Evolutionary conservation across 805 yeast genomes (phyloP).

Genomic region (Barnettozyma vustinii): DNA sequence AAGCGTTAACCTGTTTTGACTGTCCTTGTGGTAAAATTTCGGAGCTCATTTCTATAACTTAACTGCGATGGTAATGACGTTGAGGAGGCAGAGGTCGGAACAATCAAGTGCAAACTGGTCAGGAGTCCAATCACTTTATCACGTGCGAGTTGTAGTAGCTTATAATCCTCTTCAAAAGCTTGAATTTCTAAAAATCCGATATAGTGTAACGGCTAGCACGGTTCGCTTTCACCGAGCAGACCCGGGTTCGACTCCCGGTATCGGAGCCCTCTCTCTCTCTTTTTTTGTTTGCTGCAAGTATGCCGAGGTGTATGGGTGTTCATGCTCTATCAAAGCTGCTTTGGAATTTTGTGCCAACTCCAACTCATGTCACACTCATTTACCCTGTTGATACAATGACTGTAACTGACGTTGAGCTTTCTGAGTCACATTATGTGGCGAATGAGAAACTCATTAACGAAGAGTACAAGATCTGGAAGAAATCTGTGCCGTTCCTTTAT

Average conservation of each 20-base stretch:
- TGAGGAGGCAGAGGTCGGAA: too few species aligned
- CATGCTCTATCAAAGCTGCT: too few species aligned
- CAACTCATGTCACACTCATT: background rate
- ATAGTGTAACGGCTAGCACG: conserved; percentile 82
- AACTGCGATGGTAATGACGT: too few species aligned
- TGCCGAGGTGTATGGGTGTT: background rate
- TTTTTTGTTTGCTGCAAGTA: too few species aligned
- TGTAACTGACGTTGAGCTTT: conserved; percentile 2
- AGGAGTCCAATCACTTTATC: too few species aligned
- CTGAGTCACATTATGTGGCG: conserved; percentile 39
- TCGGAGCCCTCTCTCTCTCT: conserved; percentile 40
- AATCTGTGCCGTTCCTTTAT: conserved; percentile 73
- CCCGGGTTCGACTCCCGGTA: conserved; percentile 88
- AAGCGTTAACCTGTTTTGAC: conserved; percentile 38
- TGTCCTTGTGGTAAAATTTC: background rate
- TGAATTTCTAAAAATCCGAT: conserved; percentile 44
- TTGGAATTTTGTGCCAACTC: background rate
- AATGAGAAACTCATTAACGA: conserved; percentile 65
- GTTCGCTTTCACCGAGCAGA: conserved; percentile 82
- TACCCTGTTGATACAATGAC: background rate
- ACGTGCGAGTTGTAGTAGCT: too few species aligned
- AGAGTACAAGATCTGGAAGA: conserved; percentile 79
- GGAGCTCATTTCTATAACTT: background rate
- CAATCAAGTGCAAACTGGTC: too few species aligned
- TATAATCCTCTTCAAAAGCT: too few species aligned